Conservation (phyloP, 306 rosid genomes). For the Vigna mungo region DNA sequence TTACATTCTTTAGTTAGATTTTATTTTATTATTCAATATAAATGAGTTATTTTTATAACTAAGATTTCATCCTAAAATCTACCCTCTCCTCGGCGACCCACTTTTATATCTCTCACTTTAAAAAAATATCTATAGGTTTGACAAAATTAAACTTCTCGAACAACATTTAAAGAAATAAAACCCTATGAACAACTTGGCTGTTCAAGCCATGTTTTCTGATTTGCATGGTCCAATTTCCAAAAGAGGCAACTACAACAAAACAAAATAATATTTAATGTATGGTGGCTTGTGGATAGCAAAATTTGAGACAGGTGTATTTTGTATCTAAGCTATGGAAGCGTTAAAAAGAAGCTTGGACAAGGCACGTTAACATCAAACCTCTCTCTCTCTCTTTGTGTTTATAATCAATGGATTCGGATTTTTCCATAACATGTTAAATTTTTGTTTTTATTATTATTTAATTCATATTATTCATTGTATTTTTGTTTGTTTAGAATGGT, state of each 20-base stretch:
- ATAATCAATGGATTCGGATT: constrained; percentile 24
- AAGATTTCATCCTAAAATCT: background rate
- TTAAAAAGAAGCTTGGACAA: constrained; percentile 42
- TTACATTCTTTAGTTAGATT: background rate
- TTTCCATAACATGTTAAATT: constrained; percentile 25
- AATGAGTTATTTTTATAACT: background rate
- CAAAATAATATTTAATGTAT: background rate
- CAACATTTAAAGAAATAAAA: background rate
- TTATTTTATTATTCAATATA: background rate
- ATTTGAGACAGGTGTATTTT: constrained; percentile 26
- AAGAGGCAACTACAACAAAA: constrained; percentile 17
- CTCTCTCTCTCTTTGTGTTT: constrained; percentile 26
- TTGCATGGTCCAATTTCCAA: constrained; percentile 26
- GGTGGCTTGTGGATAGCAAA: constrained; percentile 19
- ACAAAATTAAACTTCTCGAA: background rate
- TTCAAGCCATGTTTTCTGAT: background rate
- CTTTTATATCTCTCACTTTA: too few species aligned
- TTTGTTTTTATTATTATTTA: background rate
- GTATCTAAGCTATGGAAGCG: constrained; percentile 21
- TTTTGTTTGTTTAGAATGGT: too few species aligned
- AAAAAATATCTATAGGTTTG: background rate
- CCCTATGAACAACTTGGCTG: too few species aligned
- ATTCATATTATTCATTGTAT: too few species aligned
- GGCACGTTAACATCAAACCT: constrained; percentile 48
- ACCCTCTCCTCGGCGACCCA: background rate